Percentiles rank a stretch among this genome's conserved stretches.
Evolutionary conservation across 2,329 filamentous ascomycete genomes (phyloP).

Genomic region (Botryosphaeria dothidea): DNA sequence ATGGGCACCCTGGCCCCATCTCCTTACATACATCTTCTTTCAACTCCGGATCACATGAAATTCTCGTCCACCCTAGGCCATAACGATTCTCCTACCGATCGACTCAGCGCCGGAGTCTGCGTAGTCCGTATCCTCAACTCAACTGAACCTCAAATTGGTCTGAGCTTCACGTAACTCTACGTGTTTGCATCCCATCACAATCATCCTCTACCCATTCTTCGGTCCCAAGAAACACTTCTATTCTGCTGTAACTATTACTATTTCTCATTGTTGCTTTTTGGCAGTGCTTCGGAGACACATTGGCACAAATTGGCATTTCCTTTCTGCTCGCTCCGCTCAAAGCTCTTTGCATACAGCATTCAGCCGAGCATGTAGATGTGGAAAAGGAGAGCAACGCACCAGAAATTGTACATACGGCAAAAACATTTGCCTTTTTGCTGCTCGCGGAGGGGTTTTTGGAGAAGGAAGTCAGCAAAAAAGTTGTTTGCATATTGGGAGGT

Average conservation of each 20-base stretch:
- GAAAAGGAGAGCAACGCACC: neutral
- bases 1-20: neutral
- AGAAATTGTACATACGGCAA: slow-evolving; percentile 17
- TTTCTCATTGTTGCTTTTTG: slow-evolving; percentile 4
- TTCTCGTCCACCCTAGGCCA: neutral
- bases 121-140: slow-evolving; percentile 6
- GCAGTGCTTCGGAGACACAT: neutral
- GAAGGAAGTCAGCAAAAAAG: neutral
- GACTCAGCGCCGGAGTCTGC: slow-evolving; percentile 13
- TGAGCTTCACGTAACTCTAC: neutral
- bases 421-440: neutral
- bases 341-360: neutral
- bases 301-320: slow-evolving; percentile 5
- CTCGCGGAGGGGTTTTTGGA: neutral
- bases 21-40: slow-evolving; percentile 9
- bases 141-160: slow-evolving; percentile 7
- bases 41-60: neutral
- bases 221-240: neutral
- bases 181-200: neutral
- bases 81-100: slow-evolving; percentile 16
- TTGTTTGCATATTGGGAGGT: slow-evolving; percentile 2
- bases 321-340: neutral
- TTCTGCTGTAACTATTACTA: slow-evolving; percentile 18
- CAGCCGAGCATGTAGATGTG: neutral
- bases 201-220: slow-evolving; percentile 5